These are phyloP conservation scores for Trichocomaceae sp. DNA, from an alignment of 2,329 filamentous ascomycete genomes.

Conservation along the genomic window DNA sequence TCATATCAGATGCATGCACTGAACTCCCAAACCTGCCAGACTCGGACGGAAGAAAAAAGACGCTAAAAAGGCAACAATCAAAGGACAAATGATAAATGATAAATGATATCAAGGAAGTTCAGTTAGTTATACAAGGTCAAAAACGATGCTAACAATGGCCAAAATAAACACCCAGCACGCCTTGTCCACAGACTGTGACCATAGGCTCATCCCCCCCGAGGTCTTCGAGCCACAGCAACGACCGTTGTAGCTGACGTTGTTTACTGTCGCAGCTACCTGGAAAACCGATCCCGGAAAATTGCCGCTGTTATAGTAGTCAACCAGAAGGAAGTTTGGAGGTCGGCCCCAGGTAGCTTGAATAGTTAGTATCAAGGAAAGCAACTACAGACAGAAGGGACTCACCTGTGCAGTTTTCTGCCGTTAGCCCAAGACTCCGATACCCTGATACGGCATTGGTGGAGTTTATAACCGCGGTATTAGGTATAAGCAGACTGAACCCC, in stretches of 20 bases:
- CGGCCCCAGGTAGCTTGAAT: slow-evolving; percentile 51
- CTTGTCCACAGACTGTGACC: background rate
- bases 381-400: slow-evolving; percentile 14
- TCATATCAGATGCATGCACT: background rate
- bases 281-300: slow-evolving; percentile 67
- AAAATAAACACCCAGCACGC: background rate
- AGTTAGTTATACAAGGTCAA: background rate
- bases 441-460: slow-evolving; percentile 63
- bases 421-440: slow-evolving; percentile 59
- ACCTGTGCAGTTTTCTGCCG: slow-evolving; percentile 57
- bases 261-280: slow-evolving; percentile 61
- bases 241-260: slow-evolving; percentile 62
- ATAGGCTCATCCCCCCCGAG: slow-evolving; percentile 10
- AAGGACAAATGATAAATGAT: too few relatives aligned
- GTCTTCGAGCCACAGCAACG: slow-evolving; percentile 36
- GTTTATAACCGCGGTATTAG: slow-evolving; percentile 63
- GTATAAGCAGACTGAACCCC: slow-evolving; percentile 59
- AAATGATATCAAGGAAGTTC: too few relatives aligned
- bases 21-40: background rate
- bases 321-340: slow-evolving; percentile 70
- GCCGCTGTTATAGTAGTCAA: slow-evolving; percentile 78
- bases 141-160: background rate
- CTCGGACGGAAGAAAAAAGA: background rate
- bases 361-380: background rate
- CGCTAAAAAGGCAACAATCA: too few relatives aligned